Evolutionary conservation across 305 asterid species (phyloP), one percentile per base, ranked within the genome.

Genomic region (Salvia sclarea): DNA sequence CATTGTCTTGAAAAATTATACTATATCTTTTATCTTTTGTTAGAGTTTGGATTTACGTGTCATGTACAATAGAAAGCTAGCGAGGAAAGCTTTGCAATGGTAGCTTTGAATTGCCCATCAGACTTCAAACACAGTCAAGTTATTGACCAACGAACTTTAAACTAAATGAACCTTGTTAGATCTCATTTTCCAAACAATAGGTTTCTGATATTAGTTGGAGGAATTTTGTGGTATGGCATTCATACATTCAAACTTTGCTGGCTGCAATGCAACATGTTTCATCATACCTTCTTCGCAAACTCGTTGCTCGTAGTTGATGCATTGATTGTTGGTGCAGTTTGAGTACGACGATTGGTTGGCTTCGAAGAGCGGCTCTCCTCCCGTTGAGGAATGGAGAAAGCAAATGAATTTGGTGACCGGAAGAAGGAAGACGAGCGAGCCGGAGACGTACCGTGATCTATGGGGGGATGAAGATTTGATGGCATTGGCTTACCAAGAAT

Each of bases 341-440:
- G 96, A 88, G 70, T 94, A 94, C 12, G 81, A 91, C 62, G 89
- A 87, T 65, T 88, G 96, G 96, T 71, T 94, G 80, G 97, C 95
- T 21, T 84, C 72, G 5, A 66, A 83, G 84, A 80, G 83, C 45
- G 86, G 86, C 6, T 77, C 78, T 28, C 74, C 78, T 5, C 83
- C 81, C 0, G 58, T 78, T 0, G 96, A 91, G 73, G 91, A 85
- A 70, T 91, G 97, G 98, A 84, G 97, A 79, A 86, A 87, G 82
- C 68, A 72, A 74, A 91, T 88, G 91, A 88, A 88, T 70, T 31
- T 11, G 4, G 91, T 47, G 77, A 68, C 86, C 2, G 80, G 91
- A 16, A 56, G 61, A 76, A 83, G 86, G 56, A 87, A 77, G 82
- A 83, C 76, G 78, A 68, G 54, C 45, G 71, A 59, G 28, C 88